Evolutionary conservation across 371 early-diverging fungal species (phyloP), one percentile per base, ranked within the genome.

Genomic region (Dinochytrium kinnereticum): DNA sequence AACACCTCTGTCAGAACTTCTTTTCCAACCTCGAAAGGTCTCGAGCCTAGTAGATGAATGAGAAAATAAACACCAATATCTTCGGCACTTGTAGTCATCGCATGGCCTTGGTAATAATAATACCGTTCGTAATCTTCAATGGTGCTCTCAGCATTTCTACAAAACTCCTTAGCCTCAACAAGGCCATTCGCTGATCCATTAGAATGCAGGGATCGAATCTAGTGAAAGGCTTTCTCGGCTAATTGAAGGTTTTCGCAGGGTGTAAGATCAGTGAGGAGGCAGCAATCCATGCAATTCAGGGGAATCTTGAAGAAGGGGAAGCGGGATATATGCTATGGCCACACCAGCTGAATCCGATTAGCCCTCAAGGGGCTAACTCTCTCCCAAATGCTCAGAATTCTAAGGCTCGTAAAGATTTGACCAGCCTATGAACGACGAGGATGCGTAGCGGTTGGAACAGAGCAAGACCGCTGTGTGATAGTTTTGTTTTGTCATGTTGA

Each of bases 321-420:
- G 65, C 72, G 53, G 21, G 33, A 37, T 13, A n/a, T 10, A 26
- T 2, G 76, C 51, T 7, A 44, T 49, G 24, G 26, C 15, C 2
- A 38, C 68, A n/a, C 72, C 76, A n/a, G 7, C 68, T 68, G 68
- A 76, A 76, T 2, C 69, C 76, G 10, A 76, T 50, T 5, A 71
- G 13, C n/a, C 72, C 76, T 30, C 72, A 76, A 76, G 1, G 76
- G 76, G 2, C 76, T 72, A n/a, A 44, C 26, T 24, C 61, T 30
- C 36, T 33, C 13, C 76, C 72, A 71, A n/a, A 71, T 31, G 33
- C 33, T 31, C 38, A n/a, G n/a, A n/a, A n/a, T n/a, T 53, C 64
- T 28, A 71, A n/a, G 0, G 37, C 24, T 2, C 15, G 26, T 17
- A 76, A n/a, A 10, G 50, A 24, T 0, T 37, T 55, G n/a, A n/a